These are phyloP conservation scores for Camellia granthamiana DNA, from an alignment of 148 eudicot species.

Conservation along the genomic window DNA sequence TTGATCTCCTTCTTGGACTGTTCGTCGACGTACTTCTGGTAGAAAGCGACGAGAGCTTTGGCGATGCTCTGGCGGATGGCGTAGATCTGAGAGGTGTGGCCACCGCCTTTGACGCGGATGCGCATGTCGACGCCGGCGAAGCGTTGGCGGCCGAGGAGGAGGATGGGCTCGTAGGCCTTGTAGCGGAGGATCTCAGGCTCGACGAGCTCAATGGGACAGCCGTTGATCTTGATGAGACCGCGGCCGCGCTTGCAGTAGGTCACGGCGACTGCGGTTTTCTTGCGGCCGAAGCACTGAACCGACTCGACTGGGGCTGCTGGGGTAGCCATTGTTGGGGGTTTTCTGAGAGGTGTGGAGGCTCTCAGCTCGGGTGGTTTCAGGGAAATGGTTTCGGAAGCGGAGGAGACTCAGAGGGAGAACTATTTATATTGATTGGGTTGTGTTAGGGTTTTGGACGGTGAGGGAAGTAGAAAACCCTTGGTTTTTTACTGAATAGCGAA, in stretches of 20 bases:
- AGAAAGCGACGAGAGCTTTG: slow-evolving; percentile 45
- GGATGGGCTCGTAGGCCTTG: slow-evolving; percentile 48
- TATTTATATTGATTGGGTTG: neutral
- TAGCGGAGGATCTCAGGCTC: slow-evolving; percentile 51
- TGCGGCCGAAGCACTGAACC: slow-evolving; percentile 54
- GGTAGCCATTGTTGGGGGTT: slow-evolving; percentile 15
- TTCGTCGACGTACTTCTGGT: slow-evolving; percentile 56
- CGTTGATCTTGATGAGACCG: slow-evolving; percentile 51
- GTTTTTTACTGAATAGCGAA: neutral
- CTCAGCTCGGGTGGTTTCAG: neutral
- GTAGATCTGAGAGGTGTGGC: slow-evolving; percentile 54
- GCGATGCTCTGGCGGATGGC: slow-evolving; percentile 54
- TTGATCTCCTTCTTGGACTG: slow-evolving; percentile 54
- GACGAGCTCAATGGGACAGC: slow-evolving; percentile 43
- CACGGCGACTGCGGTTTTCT: slow-evolving; percentile 54
- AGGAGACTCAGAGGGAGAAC: neutral
- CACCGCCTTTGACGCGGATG: slow-evolving; percentile 53
- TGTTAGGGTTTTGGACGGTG: neutral
- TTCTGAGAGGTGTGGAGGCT: neutral
- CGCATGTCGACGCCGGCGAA: slow-evolving; percentile 54
- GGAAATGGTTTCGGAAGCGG: neutral
- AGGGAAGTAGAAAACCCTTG: neutral
- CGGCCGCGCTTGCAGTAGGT: slow-evolving; percentile 54
- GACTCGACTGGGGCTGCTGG: slow-evolving; percentile 29
- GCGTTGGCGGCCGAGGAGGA: slow-evolving; percentile 46